Percentiles rank a stretch among this genome's conserved stretches.
Evolutionary conservation across 345 rosid species (phyloP).

Genomic region (Salix koriyanagi): DNA sequence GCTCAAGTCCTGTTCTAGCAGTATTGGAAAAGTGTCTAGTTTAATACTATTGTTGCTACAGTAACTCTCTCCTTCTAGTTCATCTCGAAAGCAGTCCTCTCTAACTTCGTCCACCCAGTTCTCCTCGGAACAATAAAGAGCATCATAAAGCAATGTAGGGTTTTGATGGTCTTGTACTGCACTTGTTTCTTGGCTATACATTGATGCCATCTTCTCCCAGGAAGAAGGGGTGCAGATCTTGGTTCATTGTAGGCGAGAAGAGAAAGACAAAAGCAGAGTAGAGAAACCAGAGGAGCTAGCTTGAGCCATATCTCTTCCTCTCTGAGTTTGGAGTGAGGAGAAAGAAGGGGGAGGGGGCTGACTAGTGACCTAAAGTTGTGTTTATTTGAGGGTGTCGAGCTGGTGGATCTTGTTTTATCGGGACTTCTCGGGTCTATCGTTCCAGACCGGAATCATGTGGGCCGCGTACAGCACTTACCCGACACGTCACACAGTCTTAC

Average conservation of each 20-base stretch:
- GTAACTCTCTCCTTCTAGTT: background rate
- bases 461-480: slow-evolving; percentile 34
- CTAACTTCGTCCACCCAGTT: slow-evolving; percentile 40
- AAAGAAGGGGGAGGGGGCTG: background rate
- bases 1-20: slow-evolving; percentile 54
- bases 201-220: slow-evolving; percentile 53
- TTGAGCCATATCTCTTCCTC: slow-evolving; percentile 31
- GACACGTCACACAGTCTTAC: slow-evolving; percentile 41
- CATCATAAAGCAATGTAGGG: slow-evolving; percentile 30
- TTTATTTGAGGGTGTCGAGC: slow-evolving; percentile 19
- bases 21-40: slow-evolving; percentile 17
- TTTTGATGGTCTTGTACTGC: slow-evolving; percentile 14
- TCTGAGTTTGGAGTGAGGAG: slow-evolving; percentile 3
- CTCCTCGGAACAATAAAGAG: slow-evolving; percentile 60
- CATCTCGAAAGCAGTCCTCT: slow-evolving; percentile 14
- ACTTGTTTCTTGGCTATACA: slow-evolving; percentile 15
- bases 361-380: slow-evolving; percentile 2
- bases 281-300: slow-evolving; percentile 19
- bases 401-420: background rate
- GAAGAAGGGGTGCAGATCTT: slow-evolving; percentile 39
- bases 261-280: slow-evolving; percentile 18
- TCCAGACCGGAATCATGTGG: slow-evolving; percentile 14
- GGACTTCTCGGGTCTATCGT: slow-evolving; percentile 17
- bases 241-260: slow-evolving; percentile 31
- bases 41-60: background rate